Percentiles rank a stretch among this genome's conserved stretches.
phyloP scores from a whole-genome alignment of 371 early-diverging fungal genomes.

The Zychaea mexicana region DNA sequence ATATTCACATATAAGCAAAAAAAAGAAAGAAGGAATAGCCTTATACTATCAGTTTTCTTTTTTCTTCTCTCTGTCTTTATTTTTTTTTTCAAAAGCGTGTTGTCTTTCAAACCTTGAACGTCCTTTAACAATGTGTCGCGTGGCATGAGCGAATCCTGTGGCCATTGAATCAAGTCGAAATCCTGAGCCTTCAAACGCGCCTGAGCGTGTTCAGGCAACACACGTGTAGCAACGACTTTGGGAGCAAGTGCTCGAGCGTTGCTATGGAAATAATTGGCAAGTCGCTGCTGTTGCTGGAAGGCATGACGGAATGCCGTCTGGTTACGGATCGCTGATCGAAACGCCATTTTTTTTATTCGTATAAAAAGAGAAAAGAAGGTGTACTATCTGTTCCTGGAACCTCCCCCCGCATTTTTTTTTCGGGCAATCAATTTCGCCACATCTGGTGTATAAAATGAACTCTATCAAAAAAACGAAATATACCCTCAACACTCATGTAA shows the following conservation, averaged over 20 bases:
- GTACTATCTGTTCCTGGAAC: too few relatives aligned
- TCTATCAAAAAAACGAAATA: too few relatives aligned
- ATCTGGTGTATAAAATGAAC: too few relatives aligned
- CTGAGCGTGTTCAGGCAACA: slow-evolving; percentile 26
- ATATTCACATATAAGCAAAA: too few relatives aligned
- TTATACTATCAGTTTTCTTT: not conserved
- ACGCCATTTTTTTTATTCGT: not conserved
- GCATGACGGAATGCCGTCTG: not conserved
- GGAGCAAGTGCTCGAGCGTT: slow-evolving; percentile 11
- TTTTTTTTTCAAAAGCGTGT: not conserved
- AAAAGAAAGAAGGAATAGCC: not conserved
- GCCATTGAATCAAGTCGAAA: slow-evolving; percentile 37
- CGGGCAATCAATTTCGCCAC: not conserved
- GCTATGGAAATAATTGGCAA: slow-evolving; percentile 13
- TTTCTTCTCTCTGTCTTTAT: not conserved
- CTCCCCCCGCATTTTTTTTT: not conserved
- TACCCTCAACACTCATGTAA: too few relatives aligned
- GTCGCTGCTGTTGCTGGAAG: not conserved
- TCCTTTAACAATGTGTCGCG: slow-evolving; percentile 27
- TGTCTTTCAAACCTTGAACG: slow-evolving; percentile 21
- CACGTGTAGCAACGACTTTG: slow-evolving; percentile 32
- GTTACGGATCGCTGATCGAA: slow-evolving; percentile 2
- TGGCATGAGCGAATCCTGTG: slow-evolving; percentile 31
- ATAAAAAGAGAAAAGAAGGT: not conserved
- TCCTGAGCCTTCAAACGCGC: slow-evolving; percentile 25